These are phyloP conservation scores for Drechslerella dactyloides DNA, from an alignment of 2,329 filamentous ascomycete genomes.

Conservation along the genomic window DNA sequence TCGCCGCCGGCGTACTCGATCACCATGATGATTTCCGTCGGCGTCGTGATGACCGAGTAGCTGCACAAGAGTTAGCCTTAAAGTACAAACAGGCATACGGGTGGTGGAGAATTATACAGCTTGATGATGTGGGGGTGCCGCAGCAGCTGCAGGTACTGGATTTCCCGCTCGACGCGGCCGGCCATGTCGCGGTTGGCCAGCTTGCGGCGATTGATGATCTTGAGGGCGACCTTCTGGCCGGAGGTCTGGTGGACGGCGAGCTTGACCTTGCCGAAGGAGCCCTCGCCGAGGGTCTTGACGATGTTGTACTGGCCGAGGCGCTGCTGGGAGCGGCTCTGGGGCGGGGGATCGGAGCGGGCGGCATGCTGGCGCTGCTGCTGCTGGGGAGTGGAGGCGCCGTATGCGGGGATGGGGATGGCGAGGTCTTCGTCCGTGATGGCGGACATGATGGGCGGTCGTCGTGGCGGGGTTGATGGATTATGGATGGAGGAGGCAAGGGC, in stretches of 20 bases:
- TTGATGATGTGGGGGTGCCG: slow-evolving; percentile 99
- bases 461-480: not conserved
- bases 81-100: slow-evolving; percentile 32
- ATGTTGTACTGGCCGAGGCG: slow-evolving; percentile 91
- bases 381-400: slow-evolving; percentile 49
- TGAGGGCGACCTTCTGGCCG: slow-evolving; percentile 92
- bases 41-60: slow-evolving; percentile 95
- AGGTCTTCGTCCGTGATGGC: slow-evolving; percentile 47
- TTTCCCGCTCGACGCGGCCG: slow-evolving; percentile 94
- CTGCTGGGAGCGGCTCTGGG: slow-evolving; percentile 66
- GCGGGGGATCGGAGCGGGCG: slow-evolving; percentile 64
- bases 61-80: slow-evolving; percentile 60
- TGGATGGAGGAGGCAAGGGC: not conserved
- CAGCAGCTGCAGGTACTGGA: slow-evolving; percentile 93
- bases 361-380: slow-evolving; percentile 56
- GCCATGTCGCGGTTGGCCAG: slow-evolving; percentile 98
- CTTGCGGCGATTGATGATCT: slow-evolving; percentile 96
- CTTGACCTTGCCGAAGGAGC: slow-evolving; percentile 98
- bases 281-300: slow-evolving; percentile 88
- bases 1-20: slow-evolving; percentile 96
- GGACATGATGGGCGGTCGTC: slow-evolving; percentile 22
- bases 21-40: slow-evolving; percentile 97
- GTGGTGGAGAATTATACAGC: slow-evolving; percentile 67
- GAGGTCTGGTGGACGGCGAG: slow-evolving; percentile 90
- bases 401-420: slow-evolving; percentile 37